Conservation (phyloP, 371 early-diverging fungal genomes). For the Mortierella polycephala region DNA sequence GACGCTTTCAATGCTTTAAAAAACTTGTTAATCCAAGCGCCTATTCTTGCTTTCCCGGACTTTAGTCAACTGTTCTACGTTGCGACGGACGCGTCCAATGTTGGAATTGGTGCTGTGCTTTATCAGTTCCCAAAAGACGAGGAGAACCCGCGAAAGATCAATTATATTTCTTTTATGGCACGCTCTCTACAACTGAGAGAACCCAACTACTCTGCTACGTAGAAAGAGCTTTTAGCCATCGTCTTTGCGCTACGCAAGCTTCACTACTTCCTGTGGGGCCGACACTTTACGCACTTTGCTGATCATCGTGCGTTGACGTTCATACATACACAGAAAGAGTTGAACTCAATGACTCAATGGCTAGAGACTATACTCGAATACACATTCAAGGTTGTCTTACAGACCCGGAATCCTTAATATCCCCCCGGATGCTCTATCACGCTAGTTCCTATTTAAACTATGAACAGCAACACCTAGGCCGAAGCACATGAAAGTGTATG, state of each 20-base stretch:
- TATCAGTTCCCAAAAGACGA: constrained; percentile 12
- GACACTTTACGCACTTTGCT: constrained; percentile 19
- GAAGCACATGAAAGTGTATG: constrained; percentile 12
- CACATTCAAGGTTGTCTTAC: constrained; percentile 10
- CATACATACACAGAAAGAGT: constrained; percentile 18
- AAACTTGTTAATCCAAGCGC: not conserved
- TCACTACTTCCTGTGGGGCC: constrained; percentile 11
- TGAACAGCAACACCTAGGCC: no score
- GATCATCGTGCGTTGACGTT: constrained; percentile 35
- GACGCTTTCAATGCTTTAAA: constrained; percentile 10
- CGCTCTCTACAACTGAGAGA: constrained; percentile 8
- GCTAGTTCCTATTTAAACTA: constrained; percentile 13
- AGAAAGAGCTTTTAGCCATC: constrained; percentile 29
- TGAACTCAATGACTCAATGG: constrained; percentile 19
- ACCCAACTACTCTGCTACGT: constrained; percentile 21
- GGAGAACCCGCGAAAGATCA: not conserved
- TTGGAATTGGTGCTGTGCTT: constrained; percentile 54
- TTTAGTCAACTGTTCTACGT: constrained; percentile 41
- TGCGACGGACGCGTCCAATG: constrained; percentile 58
- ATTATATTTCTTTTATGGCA: constrained; percentile 18
- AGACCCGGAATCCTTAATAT: constrained; percentile 31
- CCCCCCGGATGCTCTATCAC: constrained; percentile 27
- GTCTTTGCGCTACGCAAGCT: constrained; percentile 13
- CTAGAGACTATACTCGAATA: constrained; percentile 19
- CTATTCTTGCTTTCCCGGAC: constrained; percentile 42